phyloP scores from a whole-genome alignment of 2,329 filamentous ascomycete species.

The Penicillium sp. region DNA sequence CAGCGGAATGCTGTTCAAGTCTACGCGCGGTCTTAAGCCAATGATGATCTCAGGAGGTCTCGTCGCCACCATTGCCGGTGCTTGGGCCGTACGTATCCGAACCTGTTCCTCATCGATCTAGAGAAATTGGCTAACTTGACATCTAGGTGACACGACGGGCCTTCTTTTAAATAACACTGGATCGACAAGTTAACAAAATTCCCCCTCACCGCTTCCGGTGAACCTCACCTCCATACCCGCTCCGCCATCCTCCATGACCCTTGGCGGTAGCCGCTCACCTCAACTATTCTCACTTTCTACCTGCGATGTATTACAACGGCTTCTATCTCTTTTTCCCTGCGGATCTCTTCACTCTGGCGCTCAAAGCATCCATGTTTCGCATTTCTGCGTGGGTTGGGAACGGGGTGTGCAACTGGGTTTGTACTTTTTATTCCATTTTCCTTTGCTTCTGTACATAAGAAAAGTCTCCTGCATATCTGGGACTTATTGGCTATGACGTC shows the following conservation, averaged over 20 bases:
- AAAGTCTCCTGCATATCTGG: conserved; percentile 39
- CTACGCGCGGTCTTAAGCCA: conserved; percentile 82
- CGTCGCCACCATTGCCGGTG: conserved; percentile 81
- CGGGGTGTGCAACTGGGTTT: conserved; percentile 46
- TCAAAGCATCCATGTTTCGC: conserved; percentile 45
- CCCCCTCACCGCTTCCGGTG: conserved; percentile 23
- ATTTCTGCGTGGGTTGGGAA: conserved; percentile 46
- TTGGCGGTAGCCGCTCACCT: conserved; percentile 29
- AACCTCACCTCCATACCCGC: conserved; percentile 31
- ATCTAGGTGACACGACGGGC: conserved; percentile 58
- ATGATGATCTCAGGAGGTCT: conserved; percentile 95
- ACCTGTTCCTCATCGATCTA: conserved; percentile 2
- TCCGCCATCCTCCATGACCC: conserved; percentile 32
- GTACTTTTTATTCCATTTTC: conserved; percentile 38
- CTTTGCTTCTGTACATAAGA: conserved; percentile 49
- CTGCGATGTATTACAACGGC: conserved; percentile 45
- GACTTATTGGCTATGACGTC: conserved; percentile 32
- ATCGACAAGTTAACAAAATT: conserved; percentile 11
- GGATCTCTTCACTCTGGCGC: conserved; percentile 51
- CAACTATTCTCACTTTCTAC: conserved; percentile 33
- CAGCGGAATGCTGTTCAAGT: conserved; percentile 96
- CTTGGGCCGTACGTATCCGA: conserved; percentile 78
- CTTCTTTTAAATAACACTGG: conserved; percentile 47
- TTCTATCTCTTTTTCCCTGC: conserved; percentile 31
- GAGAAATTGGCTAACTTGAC: conserved; percentile 10